Evolutionary conservation across 345 rosid genomes (phyloP).

Genomic region (Moringa oleifera): DNA sequence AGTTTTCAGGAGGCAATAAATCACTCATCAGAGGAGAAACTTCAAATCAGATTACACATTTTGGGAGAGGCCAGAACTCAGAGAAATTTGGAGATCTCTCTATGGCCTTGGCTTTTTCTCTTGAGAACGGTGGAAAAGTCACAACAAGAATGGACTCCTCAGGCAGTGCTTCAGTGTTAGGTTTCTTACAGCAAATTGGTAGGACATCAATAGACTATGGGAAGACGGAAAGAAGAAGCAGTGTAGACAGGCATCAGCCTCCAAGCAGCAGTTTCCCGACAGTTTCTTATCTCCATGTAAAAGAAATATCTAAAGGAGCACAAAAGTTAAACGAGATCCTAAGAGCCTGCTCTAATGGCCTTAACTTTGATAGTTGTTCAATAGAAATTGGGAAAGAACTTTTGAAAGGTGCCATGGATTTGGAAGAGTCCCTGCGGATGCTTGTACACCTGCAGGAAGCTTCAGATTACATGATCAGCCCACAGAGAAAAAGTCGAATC

Average conservation of each 20-base stretch:
- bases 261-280: constrained; percentile 40
- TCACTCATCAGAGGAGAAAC: constrained; percentile 25
- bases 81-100: constrained; percentile 54
- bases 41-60: constrained; percentile 53
- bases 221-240: constrained; percentile 39
- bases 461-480: constrained; percentile 44
- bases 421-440: constrained; percentile 77
- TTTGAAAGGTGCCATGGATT: constrained; percentile 70
- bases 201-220: constrained; percentile 40
- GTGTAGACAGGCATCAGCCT: constrained; percentile 17
- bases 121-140: constrained; percentile 69
- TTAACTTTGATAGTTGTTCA: constrained; percentile 57
- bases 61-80: constrained; percentile 34
- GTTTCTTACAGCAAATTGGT: constrained; percentile 59
- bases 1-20: constrained; percentile 28
- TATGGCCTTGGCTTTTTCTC: constrained; percentile 64
- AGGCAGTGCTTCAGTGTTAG: constrained; percentile 40
- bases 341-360: constrained; percentile 57
- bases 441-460: constrained; percentile 73
- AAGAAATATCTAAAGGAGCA: constrained; percentile 76
- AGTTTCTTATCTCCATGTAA: constrained; percentile 58
- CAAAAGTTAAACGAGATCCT: constrained; percentile 73
- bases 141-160: constrained; percentile 49
- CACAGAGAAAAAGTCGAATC: constrained; percentile 48
- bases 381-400: constrained; percentile 71